These are phyloP conservation scores for Penicillium sp. DNA, from an alignment of 2,329 filamentous ascomycete species.

Conservation along the genomic window DNA sequence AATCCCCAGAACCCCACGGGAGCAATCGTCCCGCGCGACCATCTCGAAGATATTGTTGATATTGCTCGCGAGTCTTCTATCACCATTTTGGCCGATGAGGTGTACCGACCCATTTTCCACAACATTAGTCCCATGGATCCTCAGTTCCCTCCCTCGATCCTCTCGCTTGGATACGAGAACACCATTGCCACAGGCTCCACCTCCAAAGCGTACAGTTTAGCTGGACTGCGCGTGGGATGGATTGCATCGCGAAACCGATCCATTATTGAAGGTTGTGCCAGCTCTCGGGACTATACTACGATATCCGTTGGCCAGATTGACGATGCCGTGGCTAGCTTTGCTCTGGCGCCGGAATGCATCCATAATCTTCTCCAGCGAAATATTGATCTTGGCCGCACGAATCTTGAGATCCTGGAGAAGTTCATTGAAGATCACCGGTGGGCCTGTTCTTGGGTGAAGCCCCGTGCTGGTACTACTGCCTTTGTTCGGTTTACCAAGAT, in stretches of 20 bases:
- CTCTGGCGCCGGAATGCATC: slow-evolving; percentile 66
- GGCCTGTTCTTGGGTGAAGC: slow-evolving; percentile 70
- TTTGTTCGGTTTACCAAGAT: slow-evolving; percentile 69
- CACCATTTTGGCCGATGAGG: slow-evolving; percentile 73
- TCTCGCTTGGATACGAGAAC: slow-evolving; percentile 71
- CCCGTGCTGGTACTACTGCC: slow-evolving; percentile 76
- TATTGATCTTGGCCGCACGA: slow-evolving; percentile 66
- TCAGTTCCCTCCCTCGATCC: slow-evolving; percentile 65
- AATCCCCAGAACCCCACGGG: slow-evolving; percentile 74
- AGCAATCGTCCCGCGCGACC: slow-evolving; percentile 62
- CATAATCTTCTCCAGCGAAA: slow-evolving; percentile 64
- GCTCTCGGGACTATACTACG: slow-evolving; percentile 77
- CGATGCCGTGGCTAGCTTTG: slow-evolving; percentile 74
- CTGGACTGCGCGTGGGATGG: slow-evolving; percentile 83
- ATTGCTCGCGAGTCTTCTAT: slow-evolving; percentile 65
- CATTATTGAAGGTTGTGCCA: slow-evolving; percentile 65
- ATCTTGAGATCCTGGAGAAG: slow-evolving; percentile 64
- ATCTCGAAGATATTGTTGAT: slow-evolving; percentile 62
- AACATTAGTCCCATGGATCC: slow-evolving; percentile 56
- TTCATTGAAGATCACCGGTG: slow-evolving; percentile 67
- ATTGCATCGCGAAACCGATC: slow-evolving; percentile 65
- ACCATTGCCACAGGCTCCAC: slow-evolving; percentile 75
- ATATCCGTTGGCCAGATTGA: slow-evolving; percentile 84
- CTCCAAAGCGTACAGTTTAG: slow-evolving; percentile 82
- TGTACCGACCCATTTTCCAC: slow-evolving; percentile 83